Evolutionary conservation across 31 red algal species (phyloP).

Genomic region (Odonthalia washingtoniensis): DNA sequence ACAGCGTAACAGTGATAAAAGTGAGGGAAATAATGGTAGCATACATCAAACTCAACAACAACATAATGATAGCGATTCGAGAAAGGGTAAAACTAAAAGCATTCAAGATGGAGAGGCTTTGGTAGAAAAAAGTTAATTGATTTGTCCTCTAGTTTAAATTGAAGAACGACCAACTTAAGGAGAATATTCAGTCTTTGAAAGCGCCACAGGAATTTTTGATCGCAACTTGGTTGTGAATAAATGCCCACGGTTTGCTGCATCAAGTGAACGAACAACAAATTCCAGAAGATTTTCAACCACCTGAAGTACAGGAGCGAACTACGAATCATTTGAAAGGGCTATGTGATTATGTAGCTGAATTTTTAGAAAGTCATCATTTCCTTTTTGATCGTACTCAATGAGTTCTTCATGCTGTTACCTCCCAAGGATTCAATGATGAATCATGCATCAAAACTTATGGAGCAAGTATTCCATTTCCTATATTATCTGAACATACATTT

Average conservation of each 20-base stretch:
- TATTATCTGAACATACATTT: constrained; percentile 78
- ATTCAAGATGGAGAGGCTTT: constrained; percentile 58
- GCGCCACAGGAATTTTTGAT: constrained; percentile 60
- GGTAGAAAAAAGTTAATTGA: constrained; percentile 81
- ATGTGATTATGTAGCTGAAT: constrained; percentile 65
- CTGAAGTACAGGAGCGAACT: constrained; percentile 63
- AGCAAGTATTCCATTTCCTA: constrained; percentile 90
- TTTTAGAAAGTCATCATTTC: constrained; percentile 86
- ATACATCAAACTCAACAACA: background rate
- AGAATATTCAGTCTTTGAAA: constrained; percentile 83
- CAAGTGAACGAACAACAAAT: constrained; percentile 76
- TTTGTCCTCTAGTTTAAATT: constrained; percentile 84
- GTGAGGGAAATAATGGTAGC: background rate
- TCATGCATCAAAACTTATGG: constrained; percentile 78
- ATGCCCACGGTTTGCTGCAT: constrained; percentile 88
- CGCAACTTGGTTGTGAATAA: constrained; percentile 87
- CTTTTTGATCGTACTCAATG: constrained; percentile 87
- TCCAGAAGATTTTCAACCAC: constrained; percentile 80
- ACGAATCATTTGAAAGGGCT: constrained; percentile 87
- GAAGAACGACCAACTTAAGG: constrained; percentile 60
- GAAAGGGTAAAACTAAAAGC: constrained; percentile 46
- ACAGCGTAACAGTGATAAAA: background rate
- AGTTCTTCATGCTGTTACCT: constrained; percentile 90
- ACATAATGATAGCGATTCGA: constrained; percentile 19
- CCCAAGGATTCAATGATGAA: constrained; percentile 81